These are phyloP conservation scores for Globisporangium barbulae DNA, from an alignment of 352 stramenopile genomes.

Conservation along the genomic window DNA sequence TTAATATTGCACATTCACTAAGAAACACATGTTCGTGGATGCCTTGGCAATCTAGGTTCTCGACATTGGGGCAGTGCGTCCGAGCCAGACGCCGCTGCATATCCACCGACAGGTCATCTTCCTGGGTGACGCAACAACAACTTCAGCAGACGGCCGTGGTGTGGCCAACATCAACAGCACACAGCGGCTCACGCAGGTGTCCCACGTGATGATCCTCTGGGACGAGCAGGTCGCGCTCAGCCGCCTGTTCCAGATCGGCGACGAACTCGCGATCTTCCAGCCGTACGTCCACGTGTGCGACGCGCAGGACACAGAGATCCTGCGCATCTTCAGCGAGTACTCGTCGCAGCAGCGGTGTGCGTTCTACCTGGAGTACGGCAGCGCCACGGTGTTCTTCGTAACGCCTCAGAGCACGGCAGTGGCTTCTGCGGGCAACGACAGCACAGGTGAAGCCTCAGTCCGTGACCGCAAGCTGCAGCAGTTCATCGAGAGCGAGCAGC, in stretches of 20 bases:
- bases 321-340: conserved; percentile 56
- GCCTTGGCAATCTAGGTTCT: conserved; percentile 27
- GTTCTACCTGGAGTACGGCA: conserved; percentile 72
- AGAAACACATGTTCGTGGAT: too few relatives aligned
- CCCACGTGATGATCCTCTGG: conserved; percentile 62
- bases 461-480: conserved; percentile 6
- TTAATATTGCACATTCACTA: too few relatives aligned
- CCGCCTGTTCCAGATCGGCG: conserved; percentile 50
- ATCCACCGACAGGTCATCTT: conserved; percentile 65
- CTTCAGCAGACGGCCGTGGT: neutral
- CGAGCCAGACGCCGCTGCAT: conserved; percentile 51
- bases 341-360: conserved; percentile 39
- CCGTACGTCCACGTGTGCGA: conserved; percentile 58
- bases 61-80: conserved; percentile 64
- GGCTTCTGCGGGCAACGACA: neutral
- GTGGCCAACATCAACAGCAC: neutral
- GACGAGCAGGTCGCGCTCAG: conserved; percentile 69
- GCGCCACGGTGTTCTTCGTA: conserved; percentile 48
- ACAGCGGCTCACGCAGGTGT: conserved; percentile 21
- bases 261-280: conserved; percentile 55
- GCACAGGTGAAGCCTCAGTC: neutral
- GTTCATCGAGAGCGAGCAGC: conserved; percentile 21
- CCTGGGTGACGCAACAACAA: conserved; percentile 30
- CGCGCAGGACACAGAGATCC: conserved; percentile 41
- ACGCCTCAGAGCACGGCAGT: neutral